Evolutionary conservation across 257 asterid species (phyloP).

Genomic region (Solanum stenotomum): DNA sequence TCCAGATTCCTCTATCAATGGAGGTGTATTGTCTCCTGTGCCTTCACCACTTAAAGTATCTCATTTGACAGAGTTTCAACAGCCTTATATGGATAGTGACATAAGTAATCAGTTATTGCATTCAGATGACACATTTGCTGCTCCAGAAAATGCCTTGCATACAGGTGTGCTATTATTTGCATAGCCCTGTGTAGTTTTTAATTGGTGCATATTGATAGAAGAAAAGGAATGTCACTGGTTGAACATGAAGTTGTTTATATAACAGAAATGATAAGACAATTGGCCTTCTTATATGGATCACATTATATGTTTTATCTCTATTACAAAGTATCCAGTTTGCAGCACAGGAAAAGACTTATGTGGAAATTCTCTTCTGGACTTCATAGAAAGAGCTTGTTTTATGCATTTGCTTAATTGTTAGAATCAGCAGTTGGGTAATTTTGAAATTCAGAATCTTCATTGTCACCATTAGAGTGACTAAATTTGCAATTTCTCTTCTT

Average conservation of each 20-base stretch:
- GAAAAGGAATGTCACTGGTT: background rate
- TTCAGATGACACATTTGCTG: constrained; percentile 24
- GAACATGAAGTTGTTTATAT: background rate
- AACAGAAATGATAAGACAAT: background rate
- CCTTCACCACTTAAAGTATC: constrained; percentile 85
- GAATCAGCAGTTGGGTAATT: background rate
- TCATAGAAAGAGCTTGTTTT: background rate
- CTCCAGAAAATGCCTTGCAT: constrained; percentile 17
- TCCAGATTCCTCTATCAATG: constrained; percentile 80
- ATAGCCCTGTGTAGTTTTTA: background rate
- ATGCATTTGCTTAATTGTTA: background rate
- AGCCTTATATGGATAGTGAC: constrained; percentile 27
- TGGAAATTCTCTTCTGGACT: background rate
- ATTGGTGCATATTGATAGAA: background rate
- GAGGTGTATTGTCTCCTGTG: constrained; percentile 44
- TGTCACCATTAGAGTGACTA: background rate
- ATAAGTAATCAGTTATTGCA: constrained; percentile 25
- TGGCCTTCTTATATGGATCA: background rate
- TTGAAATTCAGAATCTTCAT: background rate
- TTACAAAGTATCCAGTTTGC: background rate
- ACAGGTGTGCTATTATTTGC: constrained; percentile 39
- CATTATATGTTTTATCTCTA: background rate
- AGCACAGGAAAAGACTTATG: background rate
- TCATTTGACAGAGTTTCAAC: constrained; percentile 64
- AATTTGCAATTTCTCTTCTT: background rate